Evolutionary conservation across 192 early-diverging fungal species (phyloP).

Genomic region (Linnemannia zychae): DNA sequence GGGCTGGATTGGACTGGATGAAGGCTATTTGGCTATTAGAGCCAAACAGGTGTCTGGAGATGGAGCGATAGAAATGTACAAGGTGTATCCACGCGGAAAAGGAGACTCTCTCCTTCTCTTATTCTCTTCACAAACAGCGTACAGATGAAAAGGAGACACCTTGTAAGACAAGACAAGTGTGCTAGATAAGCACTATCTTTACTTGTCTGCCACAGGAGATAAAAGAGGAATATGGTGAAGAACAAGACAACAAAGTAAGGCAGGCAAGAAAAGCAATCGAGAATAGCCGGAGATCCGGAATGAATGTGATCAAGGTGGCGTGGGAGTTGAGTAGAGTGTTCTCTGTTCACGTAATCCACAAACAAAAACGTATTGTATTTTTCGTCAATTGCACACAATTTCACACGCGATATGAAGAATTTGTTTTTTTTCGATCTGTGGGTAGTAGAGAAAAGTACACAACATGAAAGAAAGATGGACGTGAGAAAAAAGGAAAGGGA

Average conservation of each 20-base stretch:
- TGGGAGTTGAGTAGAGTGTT: background rate
- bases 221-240: background rate
- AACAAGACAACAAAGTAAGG: background rate
- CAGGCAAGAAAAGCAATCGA: background rate
- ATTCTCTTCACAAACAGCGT: background rate
- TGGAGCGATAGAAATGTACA: background rate
- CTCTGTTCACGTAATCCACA: background rate
- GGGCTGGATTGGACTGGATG: background rate
- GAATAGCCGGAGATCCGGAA: background rate
- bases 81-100: background rate
- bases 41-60: constrained; percentile 19
- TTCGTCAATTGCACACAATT: no score
- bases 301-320: background rate
- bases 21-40: background rate
- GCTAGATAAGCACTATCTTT: background rate
- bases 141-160: background rate
- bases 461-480: background rate
- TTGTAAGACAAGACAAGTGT: background rate
- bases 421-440: background rate
- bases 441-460: background rate
- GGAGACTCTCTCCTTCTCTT: background rate
- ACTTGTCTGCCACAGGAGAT: background rate
- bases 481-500: no score
- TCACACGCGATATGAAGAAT: background rate
- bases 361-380: background rate